Evolutionary conservation across 176 grass and related monocot species (phyloP).

Genomic region (Echinochloa phyllopogon): DNA sequence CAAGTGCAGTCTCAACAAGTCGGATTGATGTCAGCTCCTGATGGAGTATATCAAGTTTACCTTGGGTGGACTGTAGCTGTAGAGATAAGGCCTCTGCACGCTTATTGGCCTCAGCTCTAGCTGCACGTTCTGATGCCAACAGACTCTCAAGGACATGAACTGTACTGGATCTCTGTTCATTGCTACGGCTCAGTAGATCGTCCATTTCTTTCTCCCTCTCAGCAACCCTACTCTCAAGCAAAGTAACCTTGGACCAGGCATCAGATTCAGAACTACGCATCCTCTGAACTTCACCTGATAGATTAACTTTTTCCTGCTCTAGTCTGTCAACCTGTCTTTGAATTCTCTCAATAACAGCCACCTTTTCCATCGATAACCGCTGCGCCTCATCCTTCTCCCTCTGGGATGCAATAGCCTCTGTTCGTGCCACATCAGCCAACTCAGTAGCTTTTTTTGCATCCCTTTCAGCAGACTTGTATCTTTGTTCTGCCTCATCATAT

Average conservation of each 20-base stretch:
- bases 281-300: constrained; percentile 59
- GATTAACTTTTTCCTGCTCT: constrained; percentile 64
- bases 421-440: constrained; percentile 61
- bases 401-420: constrained; percentile 52
- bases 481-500: constrained; percentile 67
- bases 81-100: constrained; percentile 74
- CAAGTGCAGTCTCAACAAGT: constrained; percentile 68
- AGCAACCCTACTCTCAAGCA: constrained; percentile 66
- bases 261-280: constrained; percentile 61
- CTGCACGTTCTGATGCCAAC: constrained; percentile 67
- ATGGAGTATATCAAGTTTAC: constrained; percentile 83
- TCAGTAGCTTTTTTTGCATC: constrained; percentile 64
- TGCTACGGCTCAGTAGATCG: constrained; percentile 64
- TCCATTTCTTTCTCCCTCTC: constrained; percentile 81
- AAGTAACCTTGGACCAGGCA: constrained; percentile 56
- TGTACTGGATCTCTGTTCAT: constrained; percentile 77
- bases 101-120: constrained; percentile 69
- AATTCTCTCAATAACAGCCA: constrained; percentile 68
- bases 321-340: constrained; percentile 61
- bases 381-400: constrained; percentile 73
- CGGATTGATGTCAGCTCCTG: constrained; percentile 79
- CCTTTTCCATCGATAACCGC: constrained; percentile 59
- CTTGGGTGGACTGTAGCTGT: constrained; percentile 77
- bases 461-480: constrained; percentile 59
- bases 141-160: constrained; percentile 73